phyloP scores from a whole-genome alignment of 257 asterid genomes.

The Ilex asprella region DNA sequence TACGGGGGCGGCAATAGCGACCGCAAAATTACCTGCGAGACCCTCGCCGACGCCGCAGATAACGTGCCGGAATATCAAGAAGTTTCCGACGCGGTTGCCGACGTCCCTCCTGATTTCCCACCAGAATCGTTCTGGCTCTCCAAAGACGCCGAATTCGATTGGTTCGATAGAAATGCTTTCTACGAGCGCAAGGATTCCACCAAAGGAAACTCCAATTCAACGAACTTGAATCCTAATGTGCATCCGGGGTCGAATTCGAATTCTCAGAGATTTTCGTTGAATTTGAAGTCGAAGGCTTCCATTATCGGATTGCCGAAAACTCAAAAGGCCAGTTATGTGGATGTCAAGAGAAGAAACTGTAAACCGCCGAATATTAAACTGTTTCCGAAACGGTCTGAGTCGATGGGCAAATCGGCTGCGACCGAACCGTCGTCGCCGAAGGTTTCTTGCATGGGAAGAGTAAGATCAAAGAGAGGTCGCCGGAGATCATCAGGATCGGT shows the following conservation, averaged over 20 bases:
- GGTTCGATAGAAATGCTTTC: slow-evolving; percentile 78
- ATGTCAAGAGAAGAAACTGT: slow-evolving; percentile 35
- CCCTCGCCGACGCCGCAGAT: slow-evolving; percentile 22
- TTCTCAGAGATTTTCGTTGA: slow-evolving; percentile 48
- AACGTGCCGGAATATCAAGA: slow-evolving; percentile 12
- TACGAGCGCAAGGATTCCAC: slow-evolving; percentile 71
- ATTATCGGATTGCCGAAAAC: slow-evolving; percentile 71
- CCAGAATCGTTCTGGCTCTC: slow-evolving; percentile 92
- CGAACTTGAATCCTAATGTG: slow-evolving; percentile 17
- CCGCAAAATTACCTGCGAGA: slow-evolving; percentile 49
- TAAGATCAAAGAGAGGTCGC: slow-evolving; percentile 72
- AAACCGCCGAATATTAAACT: slow-evolving; percentile 39
- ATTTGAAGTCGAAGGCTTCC: slow-evolving; percentile 46
- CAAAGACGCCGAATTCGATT: slow-evolving; percentile 76
- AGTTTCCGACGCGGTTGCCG: slow-evolving; percentile 10
- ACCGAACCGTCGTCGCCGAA: slow-evolving; percentile 87
- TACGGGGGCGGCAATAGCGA: slow-evolving; percentile 44
- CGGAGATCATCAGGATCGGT: slow-evolving; percentile 38
- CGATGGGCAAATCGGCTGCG: slow-evolving; percentile 32
- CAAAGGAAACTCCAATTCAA: slow-evolving; percentile 40
- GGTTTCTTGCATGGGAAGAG: slow-evolving; percentile 93
- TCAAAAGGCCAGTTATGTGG: slow-evolving; percentile 42
- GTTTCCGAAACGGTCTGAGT: slow-evolving; percentile 52
- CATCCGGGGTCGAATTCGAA: slow-evolving; percentile 32
- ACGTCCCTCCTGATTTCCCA: slow-evolving; percentile 43